Base-by-base conservation (phyloP, 805 yeast genomes). In the Zygosaccharomyces kombuchaensis region DNA sequence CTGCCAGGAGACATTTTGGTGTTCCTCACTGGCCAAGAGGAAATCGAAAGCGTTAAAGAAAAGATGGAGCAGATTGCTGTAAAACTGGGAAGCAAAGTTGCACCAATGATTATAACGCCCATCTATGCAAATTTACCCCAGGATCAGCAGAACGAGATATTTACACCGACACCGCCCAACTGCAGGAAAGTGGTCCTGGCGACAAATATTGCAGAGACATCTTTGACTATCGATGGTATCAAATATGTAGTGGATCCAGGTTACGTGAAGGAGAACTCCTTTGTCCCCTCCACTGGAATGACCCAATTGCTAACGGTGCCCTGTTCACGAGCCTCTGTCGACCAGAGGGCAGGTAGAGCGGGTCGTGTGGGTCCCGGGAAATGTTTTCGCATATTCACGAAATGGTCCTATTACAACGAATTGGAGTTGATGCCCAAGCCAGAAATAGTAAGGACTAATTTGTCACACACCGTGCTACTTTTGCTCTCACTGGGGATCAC, bases 341-440 rank as follows among this genome's bases (percentile, higher is more conserved):
- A 88, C 58, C 99, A 93, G 68, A 74, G 99, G 59, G 90, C 96
- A 1, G 99, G 99, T 62, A 80, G 99, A 71, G 99, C 98, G 5
- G 99, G 99, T 34, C 82, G 99, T 71, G 89, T 95, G 6, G 90
- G 96, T 1, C 96, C 98, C 0, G 99, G 99, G 13, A 87, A 87
- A 61, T 93, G 98, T 66, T 93, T 84, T 59, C 65, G 99, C 31
- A 69, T 93, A 17, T 93, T 81, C 61, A 91, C 99, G 0, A 87
- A 87, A 60, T 52, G 66, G 47, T 73, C 77, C 3, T 93, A 78
- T 56, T 72, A 78, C 51, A 75, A 84, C 54, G 98, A 91, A 55
- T 70, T 93, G 61, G 83, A 84, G 9, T 71, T 77, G 2, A 83
- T 82, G 59, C 87, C 96, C 1, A 81, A 86, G 0, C 98, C 99